Percentiles rank a stretch among this genome's conserved stretches.
Conservation (phyloP, 1,139 yeast genomes). For the Martiniozyma asiatica region DNA sequence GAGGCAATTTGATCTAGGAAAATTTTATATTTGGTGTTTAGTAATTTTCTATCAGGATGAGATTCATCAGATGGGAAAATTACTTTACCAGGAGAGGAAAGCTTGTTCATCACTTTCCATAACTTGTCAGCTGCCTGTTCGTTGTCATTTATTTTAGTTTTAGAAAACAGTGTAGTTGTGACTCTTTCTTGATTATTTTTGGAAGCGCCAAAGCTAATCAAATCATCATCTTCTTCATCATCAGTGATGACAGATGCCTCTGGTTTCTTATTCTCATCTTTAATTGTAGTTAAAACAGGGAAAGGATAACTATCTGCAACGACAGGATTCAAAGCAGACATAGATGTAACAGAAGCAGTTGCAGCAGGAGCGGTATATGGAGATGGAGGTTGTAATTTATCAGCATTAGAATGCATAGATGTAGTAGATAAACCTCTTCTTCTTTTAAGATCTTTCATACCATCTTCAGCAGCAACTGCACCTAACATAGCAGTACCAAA, state of each 20-base stretch:
- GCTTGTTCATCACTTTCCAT: slow-evolving; percentile 77
- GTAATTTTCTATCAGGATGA: slow-evolving; percentile 56
- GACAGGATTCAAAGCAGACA: slow-evolving; percentile 40
- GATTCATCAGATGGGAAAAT: slow-evolving; percentile 50
- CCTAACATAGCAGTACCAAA: slow-evolving; percentile 92
- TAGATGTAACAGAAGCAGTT: slow-evolving; percentile 45
- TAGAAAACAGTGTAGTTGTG: slow-evolving; percentile 15
- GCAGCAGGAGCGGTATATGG: slow-evolving; percentile 73
- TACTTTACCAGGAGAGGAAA: slow-evolving; percentile 76
- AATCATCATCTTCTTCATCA: slow-evolving; percentile 32
- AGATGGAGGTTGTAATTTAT: slow-evolving; percentile 29
- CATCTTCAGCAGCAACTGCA: slow-evolving; percentile 74
- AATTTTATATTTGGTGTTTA: slow-evolving; percentile 68
- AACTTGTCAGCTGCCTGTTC: slow-evolving; percentile 42
- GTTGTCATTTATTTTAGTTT: slow-evolving; percentile 3
- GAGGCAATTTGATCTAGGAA: slow-evolving; percentile 79
- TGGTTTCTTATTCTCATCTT: slow-evolving; percentile 18
- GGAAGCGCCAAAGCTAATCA: slow-evolving; percentile 50
- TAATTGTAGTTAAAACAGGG: slow-evolving; percentile 34
- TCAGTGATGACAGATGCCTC: slow-evolving; percentile 23
- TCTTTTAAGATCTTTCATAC: slow-evolving; percentile 22
- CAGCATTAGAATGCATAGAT: slow-evolving; percentile 12
- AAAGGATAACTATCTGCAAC: slow-evolving; percentile 34
- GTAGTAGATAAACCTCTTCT: slow-evolving; percentile 13
- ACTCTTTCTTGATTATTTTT: slow-evolving; percentile 32